These are phyloP conservation scores for Leccinellum luteum DNA, from an alignment of 768 basidiomycete species.

Conservation along the genomic window DNA sequence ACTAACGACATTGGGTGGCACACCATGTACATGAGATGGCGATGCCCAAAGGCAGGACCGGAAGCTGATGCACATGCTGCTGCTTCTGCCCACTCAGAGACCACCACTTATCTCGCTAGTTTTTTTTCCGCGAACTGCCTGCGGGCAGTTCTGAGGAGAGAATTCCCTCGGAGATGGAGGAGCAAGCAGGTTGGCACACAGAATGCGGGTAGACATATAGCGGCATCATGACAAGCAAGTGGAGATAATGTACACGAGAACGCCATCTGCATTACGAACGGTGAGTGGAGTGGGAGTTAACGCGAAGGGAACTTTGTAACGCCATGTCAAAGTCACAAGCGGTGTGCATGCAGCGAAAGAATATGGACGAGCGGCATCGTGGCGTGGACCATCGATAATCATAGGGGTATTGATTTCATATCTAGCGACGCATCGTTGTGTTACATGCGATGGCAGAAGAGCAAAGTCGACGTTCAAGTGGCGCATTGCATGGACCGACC, in stretches of 20 bases:
- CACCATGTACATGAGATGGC: slow-evolving; percentile 17
- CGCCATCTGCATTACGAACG: not conserved
- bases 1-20: slow-evolving; percentile 3
- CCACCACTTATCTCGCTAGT: slow-evolving; percentile 27
- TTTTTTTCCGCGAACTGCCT: slow-evolving; percentile 15
- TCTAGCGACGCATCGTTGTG: slow-evolving; percentile 19
- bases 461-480: slow-evolving; percentile 7
- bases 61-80: slow-evolving; percentile 23
- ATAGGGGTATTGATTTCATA: slow-evolving; percentile 30
- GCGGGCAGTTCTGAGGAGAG: not conserved
- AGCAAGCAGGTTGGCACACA: not conserved
- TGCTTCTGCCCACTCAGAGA: slow-evolving; percentile 30
- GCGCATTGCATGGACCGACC: slow-evolving; percentile 10
- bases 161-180: slow-evolving; percentile 25
- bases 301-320: slow-evolving; percentile 5
- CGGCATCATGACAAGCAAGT: slow-evolving; percentile 2
- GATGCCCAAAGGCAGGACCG: slow-evolving; percentile 25
- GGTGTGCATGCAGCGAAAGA: slow-evolving; percentile 5
- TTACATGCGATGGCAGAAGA: slow-evolving; percentile 15
- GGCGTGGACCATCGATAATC: slow-evolving; percentile 21
- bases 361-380: slow-evolving; percentile 9
- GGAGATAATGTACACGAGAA: slow-evolving; percentile 7
- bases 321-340: not conserved
- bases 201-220: not conserved
- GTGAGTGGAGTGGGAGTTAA: slow-evolving; percentile 6